Percentiles rank a stretch among this genome's conserved stretches.
Evolutionary conservation across 2,329 filamentous ascomycete genomes (phyloP).

Genomic region (Zymoseptoria passerinii): DNA sequence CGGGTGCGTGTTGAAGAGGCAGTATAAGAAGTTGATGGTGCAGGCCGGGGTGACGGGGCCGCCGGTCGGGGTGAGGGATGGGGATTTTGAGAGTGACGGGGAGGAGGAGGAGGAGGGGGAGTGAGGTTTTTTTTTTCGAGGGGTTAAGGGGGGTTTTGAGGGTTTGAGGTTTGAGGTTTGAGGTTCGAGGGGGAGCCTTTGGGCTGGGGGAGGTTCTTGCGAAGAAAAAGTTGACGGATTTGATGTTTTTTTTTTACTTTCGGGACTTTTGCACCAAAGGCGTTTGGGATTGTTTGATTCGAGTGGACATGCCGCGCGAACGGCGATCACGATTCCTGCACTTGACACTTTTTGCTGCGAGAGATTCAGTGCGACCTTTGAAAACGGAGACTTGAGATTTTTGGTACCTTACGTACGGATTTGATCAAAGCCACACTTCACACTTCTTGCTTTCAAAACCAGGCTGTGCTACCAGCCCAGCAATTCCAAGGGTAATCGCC

Average conservation of each 20-base stretch:
- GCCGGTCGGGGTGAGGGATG: slow-evolving; percentile 18
- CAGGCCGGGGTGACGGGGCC: slow-evolving; percentile 13
- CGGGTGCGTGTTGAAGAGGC: slow-evolving; percentile 29
- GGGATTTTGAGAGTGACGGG: slow-evolving; percentile 18
- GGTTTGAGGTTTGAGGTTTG: neutral
- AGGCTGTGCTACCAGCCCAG: no score
- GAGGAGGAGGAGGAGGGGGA: slow-evolving; percentile 2
- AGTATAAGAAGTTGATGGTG: slow-evolving; percentile 34
- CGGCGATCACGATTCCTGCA: no score
- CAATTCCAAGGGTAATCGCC: no score
- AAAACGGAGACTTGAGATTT: no score
- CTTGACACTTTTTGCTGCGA: no score
- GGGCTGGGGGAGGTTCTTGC: neutral
- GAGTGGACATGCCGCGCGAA: no score
- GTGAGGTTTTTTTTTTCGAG: no score
- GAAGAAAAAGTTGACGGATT: no score
- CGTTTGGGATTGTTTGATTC: neutral
- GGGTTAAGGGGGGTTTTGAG: neutral
- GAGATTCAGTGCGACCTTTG: no score
- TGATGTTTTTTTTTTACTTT: neutral
- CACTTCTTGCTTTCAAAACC: no score
- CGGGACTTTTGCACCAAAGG: neutral
- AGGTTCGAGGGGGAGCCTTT: neutral
- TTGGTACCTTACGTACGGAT: no score
- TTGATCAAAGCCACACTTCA: no score